Evolutionary conservation across 2,329 filamentous ascomycete species (phyloP).

Genomic region (Fusarium buharicum): DNA sequence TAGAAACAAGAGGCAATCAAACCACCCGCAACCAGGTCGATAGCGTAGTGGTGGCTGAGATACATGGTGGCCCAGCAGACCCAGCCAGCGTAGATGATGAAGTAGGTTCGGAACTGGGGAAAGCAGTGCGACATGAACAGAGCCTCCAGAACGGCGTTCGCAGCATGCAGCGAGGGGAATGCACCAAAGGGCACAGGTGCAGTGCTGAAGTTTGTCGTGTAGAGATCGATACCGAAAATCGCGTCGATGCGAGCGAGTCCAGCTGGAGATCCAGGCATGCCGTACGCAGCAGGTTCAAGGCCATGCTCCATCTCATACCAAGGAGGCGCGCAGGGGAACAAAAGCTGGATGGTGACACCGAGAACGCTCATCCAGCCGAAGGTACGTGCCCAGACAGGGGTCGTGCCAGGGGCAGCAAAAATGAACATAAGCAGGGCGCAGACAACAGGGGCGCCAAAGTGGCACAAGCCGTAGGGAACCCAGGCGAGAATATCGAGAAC

Average conservation of each 20-base stretch:
- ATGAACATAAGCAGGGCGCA: constrained; percentile 84
- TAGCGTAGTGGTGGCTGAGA: constrained; percentile 94
- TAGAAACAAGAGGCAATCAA: constrained; percentile 81
- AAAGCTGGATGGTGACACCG: constrained; percentile 86
- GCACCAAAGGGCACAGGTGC: constrained; percentile 94
- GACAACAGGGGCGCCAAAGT: constrained; percentile 87
- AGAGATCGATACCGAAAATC: constrained; percentile 90
- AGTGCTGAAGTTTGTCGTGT: constrained; percentile 90
- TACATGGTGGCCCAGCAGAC: constrained; percentile 99
- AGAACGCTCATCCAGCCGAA: constrained; percentile 94
- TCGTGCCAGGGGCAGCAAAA: constrained; percentile 85
- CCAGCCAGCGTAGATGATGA: constrained; percentile 88
- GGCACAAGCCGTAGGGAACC: constrained; percentile 91
- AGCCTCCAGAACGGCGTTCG: constrained; percentile 86
- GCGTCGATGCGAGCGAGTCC: constrained; percentile 89
- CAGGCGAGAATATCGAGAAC: constrained; percentile 89
- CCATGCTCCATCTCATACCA: constrained; percentile 98
- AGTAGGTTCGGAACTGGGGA: constrained; percentile 81
- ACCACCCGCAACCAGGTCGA: constrained; percentile 89
- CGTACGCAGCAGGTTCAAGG: constrained; percentile 89
- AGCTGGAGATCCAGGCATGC: constrained; percentile 88
- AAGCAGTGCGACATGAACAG: constrained; percentile 95
- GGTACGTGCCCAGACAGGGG: constrained; percentile 83
- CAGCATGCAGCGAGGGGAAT: constrained; percentile 92
- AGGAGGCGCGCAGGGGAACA: constrained; percentile 93